Base-by-base conservation (phyloP, 1,284 basidiomycete species). In the Heterobasidion irregulare region DNA sequence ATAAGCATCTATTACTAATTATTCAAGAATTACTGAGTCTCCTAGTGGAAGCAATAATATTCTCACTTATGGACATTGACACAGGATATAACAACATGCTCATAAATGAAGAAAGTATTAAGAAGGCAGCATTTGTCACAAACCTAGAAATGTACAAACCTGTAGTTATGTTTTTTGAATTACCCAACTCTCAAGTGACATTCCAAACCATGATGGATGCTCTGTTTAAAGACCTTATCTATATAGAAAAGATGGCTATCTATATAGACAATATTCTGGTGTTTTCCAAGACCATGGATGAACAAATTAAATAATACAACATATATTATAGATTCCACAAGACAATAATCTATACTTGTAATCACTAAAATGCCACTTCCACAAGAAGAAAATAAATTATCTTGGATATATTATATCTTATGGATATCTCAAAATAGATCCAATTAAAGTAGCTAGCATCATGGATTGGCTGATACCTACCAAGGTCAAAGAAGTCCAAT, bases 161-260 rank as follows among this genome's bases (percentile, higher is more conserved):
- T 10, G 38, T 62, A 0, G 69, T 76, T 1, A 73, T 75, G 70
- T 70, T 71, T 35, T 72, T 75, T 48, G 62, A 69, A 0, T 46
- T 71, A 0, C 63, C 59, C 15, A 72, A 73, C 47, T 63, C 63
- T 0, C 70, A 64, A 0, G 58, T 67, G 0, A 62, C 57, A 0
- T 66, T 67, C 45, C 64, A 66, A 48, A 5, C 2, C 0, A 52
- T 64, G 15, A 66, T n/a, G n/a, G n/a, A n/a, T n/a, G n/a, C n/a
- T n/a, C n/a, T n/a, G n/a, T n/a, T n/a, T n/a, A n/a, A n/a, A n/a
- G n/a, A n/a, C n/a, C n/a, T n/a, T n/a, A n/a, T n/a, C n/a, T n/a
- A n/a, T n/a, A n/a, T n/a, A n/a, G n/a, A n/a, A n/a, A n/a, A n/a
- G n/a, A n/a, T n/a, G n/a, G n/a, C n/a, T n/a, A n/a, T n/a, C n/a